Percentiles rank a stretch among this genome's conserved stretches.
phyloP scores from a whole-genome alignment of 768 basidiomycete genomes.

The Hortiboletus campestris region DNA sequence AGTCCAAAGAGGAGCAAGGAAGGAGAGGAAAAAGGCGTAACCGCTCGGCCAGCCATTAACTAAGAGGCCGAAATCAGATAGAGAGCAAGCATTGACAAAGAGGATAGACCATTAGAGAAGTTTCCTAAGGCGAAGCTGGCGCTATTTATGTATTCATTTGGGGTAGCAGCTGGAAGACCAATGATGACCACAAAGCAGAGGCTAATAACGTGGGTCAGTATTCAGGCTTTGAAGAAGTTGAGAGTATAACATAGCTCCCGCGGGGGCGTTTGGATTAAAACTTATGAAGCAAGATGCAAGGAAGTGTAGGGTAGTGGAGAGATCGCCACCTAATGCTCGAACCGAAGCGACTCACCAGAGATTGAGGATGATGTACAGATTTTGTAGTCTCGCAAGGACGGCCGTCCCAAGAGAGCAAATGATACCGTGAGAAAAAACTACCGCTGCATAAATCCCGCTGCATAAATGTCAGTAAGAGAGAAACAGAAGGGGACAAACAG shows the following conservation, averaged over 20 bases:
- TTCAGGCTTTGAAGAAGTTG: too few relatives aligned
- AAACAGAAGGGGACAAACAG: not conserved
- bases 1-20: slow-evolving; percentile 52
- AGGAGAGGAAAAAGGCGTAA: slow-evolving; percentile 49
- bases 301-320: too few relatives aligned
- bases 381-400: slow-evolving; percentile 67
- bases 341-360: slow-evolving; percentile 45
- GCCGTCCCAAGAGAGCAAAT: slow-evolving; percentile 68
- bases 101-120: slow-evolving; percentile 52
- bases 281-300: not conserved
- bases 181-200: slow-evolving; percentile 44
- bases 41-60: slow-evolving; percentile 47
- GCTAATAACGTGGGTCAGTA: slow-evolving; percentile 5
- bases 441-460: slow-evolving; percentile 64
- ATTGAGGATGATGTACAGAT: slow-evolving; percentile 68
- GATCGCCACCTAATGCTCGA: not conserved
- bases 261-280: too few relatives aligned
- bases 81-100: not conserved
- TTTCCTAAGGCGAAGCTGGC: slow-evolving; percentile 61
- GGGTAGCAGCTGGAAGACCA: slow-evolving; percentile 63
- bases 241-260: too few relatives aligned
- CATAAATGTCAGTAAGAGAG: not conserved
- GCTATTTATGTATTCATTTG: slow-evolving; percentile 55
- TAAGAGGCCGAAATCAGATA: slow-evolving; percentile 11
- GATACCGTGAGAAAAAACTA: slow-evolving; percentile 60